Evolutionary conservation across 495 filamentous ascomycete genomes (phyloP).

Genomic region (Tuber melanosporum): DNA sequence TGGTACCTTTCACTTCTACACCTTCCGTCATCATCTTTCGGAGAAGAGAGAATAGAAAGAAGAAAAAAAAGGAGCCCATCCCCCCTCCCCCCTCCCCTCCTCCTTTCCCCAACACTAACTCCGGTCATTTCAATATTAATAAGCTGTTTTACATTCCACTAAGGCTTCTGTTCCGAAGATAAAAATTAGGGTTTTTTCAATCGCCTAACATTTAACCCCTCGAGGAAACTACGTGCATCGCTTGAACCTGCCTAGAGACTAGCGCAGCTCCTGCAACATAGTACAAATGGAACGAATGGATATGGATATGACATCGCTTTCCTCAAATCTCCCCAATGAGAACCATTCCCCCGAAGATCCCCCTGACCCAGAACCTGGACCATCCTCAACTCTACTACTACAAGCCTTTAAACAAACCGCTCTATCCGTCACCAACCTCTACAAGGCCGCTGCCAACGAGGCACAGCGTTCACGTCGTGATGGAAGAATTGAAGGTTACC

Average conservation of each 20-base stretch:
- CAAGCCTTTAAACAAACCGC: slow-evolving; percentile 88
- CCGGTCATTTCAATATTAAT: neutral
- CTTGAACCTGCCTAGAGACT: neutral
- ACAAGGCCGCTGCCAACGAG: slow-evolving; percentile 76
- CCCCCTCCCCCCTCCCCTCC: neutral
- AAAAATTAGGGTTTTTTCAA: neutral
- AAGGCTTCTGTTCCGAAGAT: neutral
- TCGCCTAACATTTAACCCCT: neutral
- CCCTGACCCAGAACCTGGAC: slow-evolving; percentile 50
- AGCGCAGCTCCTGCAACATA: neutral
- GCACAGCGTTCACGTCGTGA: slow-evolving; percentile 51
- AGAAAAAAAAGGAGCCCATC: neutral
- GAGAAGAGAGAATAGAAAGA: neutral
- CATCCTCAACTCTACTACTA: slow-evolving; percentile 54
- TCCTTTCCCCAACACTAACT: neutral
- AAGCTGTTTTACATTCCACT: neutral
- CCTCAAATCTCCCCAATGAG: slow-evolving; percentile 40
- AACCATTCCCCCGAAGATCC: slow-evolving; percentile 49
- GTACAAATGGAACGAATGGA: slow-evolving; percentile 6
- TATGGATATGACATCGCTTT: slow-evolving; percentile 42
- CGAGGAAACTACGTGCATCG: neutral
- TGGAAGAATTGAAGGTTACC: slow-evolving; percentile 67
- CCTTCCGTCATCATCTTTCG: neutral
- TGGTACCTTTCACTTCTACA: neutral
- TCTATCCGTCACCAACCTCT: slow-evolving; percentile 89